Conservation (phyloP, 1,284 basidiomycete species). For the Trametes hirsuta region DNA sequence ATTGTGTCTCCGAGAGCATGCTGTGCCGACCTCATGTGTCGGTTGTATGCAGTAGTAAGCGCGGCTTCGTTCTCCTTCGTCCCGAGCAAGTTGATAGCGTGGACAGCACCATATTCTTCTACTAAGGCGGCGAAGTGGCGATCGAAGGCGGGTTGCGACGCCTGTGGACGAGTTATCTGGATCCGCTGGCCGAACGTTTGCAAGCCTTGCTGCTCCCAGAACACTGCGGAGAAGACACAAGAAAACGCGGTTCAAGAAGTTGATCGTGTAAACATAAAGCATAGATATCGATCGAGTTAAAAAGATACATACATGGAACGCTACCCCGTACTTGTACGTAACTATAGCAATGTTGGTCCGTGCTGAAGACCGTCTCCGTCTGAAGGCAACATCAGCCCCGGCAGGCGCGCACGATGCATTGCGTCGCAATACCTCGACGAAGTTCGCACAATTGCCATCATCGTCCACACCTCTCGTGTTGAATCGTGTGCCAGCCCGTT, state of each 20-base stretch:
- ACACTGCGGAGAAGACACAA: conserved; percentile 56
- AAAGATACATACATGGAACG: conserved; percentile 75
- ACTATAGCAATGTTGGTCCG: conserved; percentile 83
- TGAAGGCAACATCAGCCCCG: conserved; percentile 39
- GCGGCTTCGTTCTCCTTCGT: conserved; percentile 91
- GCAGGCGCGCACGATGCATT: neutral
- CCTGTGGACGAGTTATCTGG: conserved; percentile 92
- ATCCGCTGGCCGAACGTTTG: conserved; percentile 91
- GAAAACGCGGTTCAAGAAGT: conserved; percentile 17
- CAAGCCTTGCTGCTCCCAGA: conserved; percentile 97
- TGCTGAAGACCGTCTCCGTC: conserved; percentile 91
- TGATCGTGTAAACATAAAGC: conserved; percentile 9
- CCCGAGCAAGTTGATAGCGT: conserved; percentile 89
- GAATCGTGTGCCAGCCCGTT: conserved; percentile 95
- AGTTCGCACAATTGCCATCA: conserved; percentile 96
- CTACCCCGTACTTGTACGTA: conserved; percentile 94
- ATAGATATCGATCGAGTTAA: conserved; percentile 14
- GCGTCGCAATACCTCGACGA: conserved; percentile 75
- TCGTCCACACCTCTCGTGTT: conserved; percentile 98
- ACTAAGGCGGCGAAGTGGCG: conserved; percentile 88
- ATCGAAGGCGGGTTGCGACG: conserved; percentile 95
- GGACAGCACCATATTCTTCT: conserved; percentile 80
- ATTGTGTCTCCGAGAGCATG: conserved; percentile 61
- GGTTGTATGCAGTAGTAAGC: conserved; percentile 82
- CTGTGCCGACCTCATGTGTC: conserved; percentile 70